These are phyloP conservation scores for Ganoderma resinaceum DNA, from an alignment of 1,284 basidiomycete species.

Conservation along the genomic window DNA sequence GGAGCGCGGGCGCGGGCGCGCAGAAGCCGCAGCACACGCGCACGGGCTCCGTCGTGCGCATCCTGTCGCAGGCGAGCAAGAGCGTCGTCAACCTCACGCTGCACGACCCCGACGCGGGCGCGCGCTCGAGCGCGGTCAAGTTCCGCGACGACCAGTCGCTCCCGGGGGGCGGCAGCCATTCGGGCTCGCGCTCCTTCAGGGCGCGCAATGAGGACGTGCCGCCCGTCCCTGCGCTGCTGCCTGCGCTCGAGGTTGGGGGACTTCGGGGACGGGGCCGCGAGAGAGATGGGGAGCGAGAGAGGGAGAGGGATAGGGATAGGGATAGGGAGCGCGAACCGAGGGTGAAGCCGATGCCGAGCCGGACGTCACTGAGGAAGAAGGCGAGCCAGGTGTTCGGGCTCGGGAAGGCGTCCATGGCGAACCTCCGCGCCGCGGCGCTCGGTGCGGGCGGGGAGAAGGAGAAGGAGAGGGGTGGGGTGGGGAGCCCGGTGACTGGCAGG, in stretches of 20 bases:
- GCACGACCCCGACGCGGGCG: neutral
- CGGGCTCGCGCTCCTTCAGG: neutral
- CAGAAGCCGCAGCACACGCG: slow-evolving; percentile 11
- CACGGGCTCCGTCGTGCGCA: slow-evolving; percentile 15
- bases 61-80: slow-evolving; percentile 15
- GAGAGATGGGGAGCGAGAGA: too few species aligned
- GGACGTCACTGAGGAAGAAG: slow-evolving; percentile 28
- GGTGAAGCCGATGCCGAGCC: slow-evolving; percentile 21
- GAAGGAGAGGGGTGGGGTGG: neutral
- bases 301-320: neutral
- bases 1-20: too few species aligned
- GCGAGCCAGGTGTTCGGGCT: slow-evolving; percentile 31
- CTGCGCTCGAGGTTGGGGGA: slow-evolving; percentile 23
- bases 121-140: neutral
- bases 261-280: slow-evolving; percentile 2
- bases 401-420: slow-evolving; percentile 25
- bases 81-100: slow-evolving; percentile 5
- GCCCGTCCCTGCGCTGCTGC: slow-evolving; percentile 18
- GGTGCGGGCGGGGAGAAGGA: neutral
- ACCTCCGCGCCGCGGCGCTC: slow-evolving; percentile 25
- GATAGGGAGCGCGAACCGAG: slow-evolving; percentile 5
- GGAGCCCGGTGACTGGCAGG: neutral
- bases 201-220: neutral
- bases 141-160: slow-evolving; percentile 8
- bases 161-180: neutral